Evolutionary conservation across 495 filamentous ascomycete genomes (phyloP), one percentile per base, ranked within the genome.

Genomic region (Glonium stellatum): DNA sequence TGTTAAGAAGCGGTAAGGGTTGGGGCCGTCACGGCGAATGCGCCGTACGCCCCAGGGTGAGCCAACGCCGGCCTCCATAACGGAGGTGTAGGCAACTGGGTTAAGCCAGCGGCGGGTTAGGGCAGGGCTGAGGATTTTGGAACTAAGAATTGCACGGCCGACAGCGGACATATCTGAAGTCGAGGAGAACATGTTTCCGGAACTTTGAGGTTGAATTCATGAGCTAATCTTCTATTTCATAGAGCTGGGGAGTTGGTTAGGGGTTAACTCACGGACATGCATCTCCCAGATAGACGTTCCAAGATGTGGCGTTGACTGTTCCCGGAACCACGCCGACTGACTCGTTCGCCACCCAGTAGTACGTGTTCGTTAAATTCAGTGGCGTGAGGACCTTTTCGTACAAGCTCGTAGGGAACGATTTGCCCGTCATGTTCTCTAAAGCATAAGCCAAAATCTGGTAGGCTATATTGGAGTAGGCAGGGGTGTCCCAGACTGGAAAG

Each of bases 401-500:
- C 21, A 84, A 71, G 62, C 81, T 71, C 0, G 72, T 47, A 8
- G 74, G 56, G 55, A 80, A 79, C 0, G 62, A 58, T 51, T 72
- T 78, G 5, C 76, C 75, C 1, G 77, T 80, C 42, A 84, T 80
- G 50, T 73, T 73, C 55, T 83, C 79, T 37, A 85, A 72, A 1
- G 77, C 80, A 50, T 80, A 78, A 0, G 76, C 77, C 12, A 85
- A 72, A 48, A 84, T 72, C 47, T 77, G 74, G 60, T 75, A 83
- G 0, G 73, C 80, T 3, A 74, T 76, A 67, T 85, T 83, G 11
- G 82, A 81, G 67, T 85, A 86, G 13, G 76, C 74, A 0, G 82
- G 77, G 5, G 76, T 79, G 8, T 75, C 34, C 57, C 57, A 59
- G 19, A 46, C 36, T 12, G 57, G 31, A 37, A 1, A 49, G 9